These are phyloP conservation scores for Saccharum officinarum DNA, from an alignment of 176 grass and related monocot species.

Conservation along the genomic window DNA sequence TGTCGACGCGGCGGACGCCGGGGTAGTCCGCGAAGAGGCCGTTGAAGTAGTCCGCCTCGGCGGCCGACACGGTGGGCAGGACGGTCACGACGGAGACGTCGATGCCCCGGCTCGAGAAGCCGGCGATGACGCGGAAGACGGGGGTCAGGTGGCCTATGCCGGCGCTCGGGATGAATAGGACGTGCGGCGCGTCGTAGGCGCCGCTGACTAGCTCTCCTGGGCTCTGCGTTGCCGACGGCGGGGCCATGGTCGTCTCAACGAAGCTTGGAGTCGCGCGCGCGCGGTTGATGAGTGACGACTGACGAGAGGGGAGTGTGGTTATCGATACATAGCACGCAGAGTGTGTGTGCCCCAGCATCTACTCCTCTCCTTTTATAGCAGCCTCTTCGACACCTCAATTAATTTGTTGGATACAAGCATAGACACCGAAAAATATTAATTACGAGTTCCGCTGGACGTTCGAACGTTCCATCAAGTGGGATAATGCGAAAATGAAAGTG, in stretches of 20 bases:
- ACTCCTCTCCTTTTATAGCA: no score
- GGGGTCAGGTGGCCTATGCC: neutral
- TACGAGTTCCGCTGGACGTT: no score
- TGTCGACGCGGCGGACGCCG: neutral
- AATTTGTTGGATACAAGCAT: no score
- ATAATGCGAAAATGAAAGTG: no score
- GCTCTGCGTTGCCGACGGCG: neutral
- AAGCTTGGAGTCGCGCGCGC: no score
- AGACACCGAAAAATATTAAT: no score
- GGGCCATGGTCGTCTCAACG: neutral
- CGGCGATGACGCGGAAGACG: neutral
- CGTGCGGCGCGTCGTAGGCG: no score
- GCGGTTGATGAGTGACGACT: neutral
- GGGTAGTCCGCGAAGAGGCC: neutral
- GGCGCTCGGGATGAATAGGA: no score
- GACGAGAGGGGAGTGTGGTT: neutral
- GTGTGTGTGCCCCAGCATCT: no score
- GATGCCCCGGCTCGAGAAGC: neutral
- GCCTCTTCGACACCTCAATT: no score
- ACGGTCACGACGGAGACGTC: neutral
- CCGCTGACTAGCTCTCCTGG: neutral
- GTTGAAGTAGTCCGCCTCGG: neutral
- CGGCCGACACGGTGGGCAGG: neutral
- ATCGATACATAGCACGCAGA: no score
- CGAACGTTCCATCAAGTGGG: no score